Conservation (phyloP, 2,329 filamentous ascomycete genomes). For the Amphichorda felina region DNA sequence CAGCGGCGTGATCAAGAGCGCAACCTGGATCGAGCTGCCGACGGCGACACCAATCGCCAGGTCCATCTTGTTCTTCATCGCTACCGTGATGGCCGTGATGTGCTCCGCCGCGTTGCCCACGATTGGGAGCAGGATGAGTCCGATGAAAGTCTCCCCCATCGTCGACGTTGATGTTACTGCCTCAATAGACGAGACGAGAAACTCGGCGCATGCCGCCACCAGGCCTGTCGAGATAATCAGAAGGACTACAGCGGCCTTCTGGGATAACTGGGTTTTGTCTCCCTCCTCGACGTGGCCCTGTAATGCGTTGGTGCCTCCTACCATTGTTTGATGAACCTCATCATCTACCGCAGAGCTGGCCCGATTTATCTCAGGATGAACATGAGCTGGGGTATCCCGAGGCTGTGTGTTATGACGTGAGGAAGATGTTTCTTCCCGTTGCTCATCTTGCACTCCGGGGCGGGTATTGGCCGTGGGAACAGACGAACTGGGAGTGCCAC, state of each 20-base stretch:
- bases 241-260: slow-evolving; percentile 45
- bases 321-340: too few relatives aligned
- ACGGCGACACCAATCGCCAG: slow-evolving; percentile 61
- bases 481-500: neutral
- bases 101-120: slow-evolving; percentile 66
- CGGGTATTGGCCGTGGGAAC: neutral
- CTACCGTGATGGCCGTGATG: slow-evolving; percentile 58
- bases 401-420: too few relatives aligned
- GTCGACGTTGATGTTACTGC: slow-evolving; percentile 43
- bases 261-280: slow-evolving; percentile 29
- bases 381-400: too few relatives aligned
- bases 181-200: slow-evolving; percentile 57
- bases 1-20: slow-evolving; percentile 57
- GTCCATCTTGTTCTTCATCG: slow-evolving; percentile 67
- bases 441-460: neutral
- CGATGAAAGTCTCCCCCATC: slow-evolving; percentile 58
- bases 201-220: slow-evolving; percentile 58
- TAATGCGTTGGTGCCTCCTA: neutral
- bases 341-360: too few relatives aligned
- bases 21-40: slow-evolving; percentile 61
- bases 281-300: slow-evolving; percentile 18
- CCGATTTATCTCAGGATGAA: too few relatives aligned
- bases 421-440: neutral
- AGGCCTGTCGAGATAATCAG: slow-evolving; percentile 52
- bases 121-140: slow-evolving; percentile 60